Evolutionary conservation across 768 basidiomycete genomes (phyloP), one percentile per base, ranked within the genome.

Genomic region (Rhodotorula babjevae): DNA sequence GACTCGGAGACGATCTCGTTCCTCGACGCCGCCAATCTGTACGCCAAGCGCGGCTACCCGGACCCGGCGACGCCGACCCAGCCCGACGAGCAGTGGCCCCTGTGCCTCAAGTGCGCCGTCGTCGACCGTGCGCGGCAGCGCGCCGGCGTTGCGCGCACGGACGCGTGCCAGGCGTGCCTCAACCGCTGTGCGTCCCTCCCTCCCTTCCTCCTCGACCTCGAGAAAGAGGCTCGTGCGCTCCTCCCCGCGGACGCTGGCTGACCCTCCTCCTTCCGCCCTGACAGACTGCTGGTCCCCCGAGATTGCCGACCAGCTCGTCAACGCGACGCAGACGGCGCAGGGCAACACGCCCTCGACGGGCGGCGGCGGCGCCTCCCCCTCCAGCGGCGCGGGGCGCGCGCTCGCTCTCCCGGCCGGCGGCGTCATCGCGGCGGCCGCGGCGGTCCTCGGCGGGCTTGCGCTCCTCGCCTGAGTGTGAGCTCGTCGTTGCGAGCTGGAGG

Each of bases 81-180:
- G n/a, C 60, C 87, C 44, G 90, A 88, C 68, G 78, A 82, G 6
- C 77, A 85, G 63, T 89, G 84, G 83, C 84, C 87, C 6, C 84
- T 83, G 52, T 92, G 91, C 76, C 82, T 93, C 31, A 86, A 86
- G 78, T 89, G 91, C 79, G 91, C 85, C 71, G 85, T 83, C 75
- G 86, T 82, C 84, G 88, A 87, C 61, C 82, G 85, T 29, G 83
- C 83, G 16, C 79, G 84, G 31, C 53, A 60, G 44, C 52, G 72
- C 8, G 65, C 64, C 27, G 55, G 42, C 19, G 2, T 73, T 18
- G 58, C 36, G 18, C 63, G 74, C 10, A 49, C 59, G 0, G 56
- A n/a, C 21, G 71, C 56, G 8, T 75, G 74, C 65, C 11, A 58
- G 27, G 1, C 31, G 6, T 64, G 50, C 53, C 56, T 75, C 27